These are phyloP conservation scores for Populus deltoides DNA, from an alignment of 345 rosid species.

Conservation along the genomic window DNA sequence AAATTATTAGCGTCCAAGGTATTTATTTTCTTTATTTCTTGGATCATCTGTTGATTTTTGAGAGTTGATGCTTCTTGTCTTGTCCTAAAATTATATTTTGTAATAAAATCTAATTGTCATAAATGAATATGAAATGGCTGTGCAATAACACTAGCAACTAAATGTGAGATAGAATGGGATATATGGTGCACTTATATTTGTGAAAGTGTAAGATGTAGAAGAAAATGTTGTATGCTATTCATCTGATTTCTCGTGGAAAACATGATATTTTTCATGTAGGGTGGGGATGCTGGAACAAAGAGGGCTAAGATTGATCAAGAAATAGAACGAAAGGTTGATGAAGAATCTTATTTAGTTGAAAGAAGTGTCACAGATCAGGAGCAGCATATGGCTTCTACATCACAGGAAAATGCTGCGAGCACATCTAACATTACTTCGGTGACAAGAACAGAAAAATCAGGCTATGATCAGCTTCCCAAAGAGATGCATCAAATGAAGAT, in stretches of 20 bases:
- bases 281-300: slow-evolving; percentile 65
- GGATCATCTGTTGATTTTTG: neutral
- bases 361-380: slow-evolving; percentile 45
- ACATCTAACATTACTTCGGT: slow-evolving; percentile 42
- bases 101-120: neutral
- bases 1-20: neutral
- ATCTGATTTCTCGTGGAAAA: neutral
- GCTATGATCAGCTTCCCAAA: slow-evolving; percentile 58
- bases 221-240: neutral
- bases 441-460: slow-evolving; percentile 37
- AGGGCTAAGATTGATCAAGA: slow-evolving; percentile 78
- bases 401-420: slow-evolving; percentile 50
- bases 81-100: no score
- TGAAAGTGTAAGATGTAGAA: neutral
- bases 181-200: neutral
- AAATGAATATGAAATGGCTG: neutral
- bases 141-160: neutral
- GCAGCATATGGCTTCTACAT: slow-evolving; percentile 53
- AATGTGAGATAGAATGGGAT: neutral
- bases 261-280: slow-evolving; percentile 35
- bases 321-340: slow-evolving; percentile 24
- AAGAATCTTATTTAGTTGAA: slow-evolving; percentile 44
- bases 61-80: neutral
- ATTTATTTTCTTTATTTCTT: neutral
- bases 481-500: slow-evolving; percentile 61